Percentiles rank a stretch among this genome's conserved stretches.
Conservation (phyloP, 257 asterid genomes). For the Plantago ovata region DNA sequence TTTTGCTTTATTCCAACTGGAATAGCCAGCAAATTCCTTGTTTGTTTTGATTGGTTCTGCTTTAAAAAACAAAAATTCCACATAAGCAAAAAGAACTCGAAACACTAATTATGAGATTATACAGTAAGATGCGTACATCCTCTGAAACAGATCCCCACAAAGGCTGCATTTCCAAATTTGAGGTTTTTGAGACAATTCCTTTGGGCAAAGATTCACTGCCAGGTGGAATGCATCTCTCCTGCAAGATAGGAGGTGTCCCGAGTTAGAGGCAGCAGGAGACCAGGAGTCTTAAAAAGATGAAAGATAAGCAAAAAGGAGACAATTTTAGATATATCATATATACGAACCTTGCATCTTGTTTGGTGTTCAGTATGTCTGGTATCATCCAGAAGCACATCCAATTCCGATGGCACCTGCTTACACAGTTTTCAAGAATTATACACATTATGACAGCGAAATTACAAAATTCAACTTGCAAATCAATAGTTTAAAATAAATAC, state of each 20-base stretch:
- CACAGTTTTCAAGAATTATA: neutral
- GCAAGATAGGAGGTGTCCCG: neutral
- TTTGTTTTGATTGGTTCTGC: slow-evolving; percentile 38
- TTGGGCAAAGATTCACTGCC: slow-evolving; percentile 75
- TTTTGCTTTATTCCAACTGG: slow-evolving; percentile 84
- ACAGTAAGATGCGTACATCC: slow-evolving; percentile 28
- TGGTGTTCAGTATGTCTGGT: slow-evolving; percentile 17
- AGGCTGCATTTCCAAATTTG: slow-evolving; percentile 68
- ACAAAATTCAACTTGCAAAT: neutral
- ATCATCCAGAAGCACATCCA: slow-evolving; percentile 10
- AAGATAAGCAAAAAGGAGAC: neutral
- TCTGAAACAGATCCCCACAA: slow-evolving; percentile 49
- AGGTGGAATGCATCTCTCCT: slow-evolving; percentile 63
- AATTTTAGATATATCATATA: too few species aligned
- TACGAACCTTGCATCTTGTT: slow-evolving; percentile 57
- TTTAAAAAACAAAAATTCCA: slow-evolving; percentile 12
- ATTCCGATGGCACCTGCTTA: slow-evolving; percentile 25
- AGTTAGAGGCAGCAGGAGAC: neutral
- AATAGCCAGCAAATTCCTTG: slow-evolving; percentile 58
- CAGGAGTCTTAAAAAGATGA: neutral
- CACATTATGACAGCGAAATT: too few species aligned
- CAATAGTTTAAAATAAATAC: neutral
- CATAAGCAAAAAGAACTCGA: slow-evolving; percentile 10
- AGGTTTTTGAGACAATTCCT: slow-evolving; percentile 61
- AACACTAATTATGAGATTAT: neutral